A percentile compares a stretch with the other conserved stretches of the same genome.
Conservation (phyloP, 768 basidiomycete species). For the Tulasnella sp. region DNA sequence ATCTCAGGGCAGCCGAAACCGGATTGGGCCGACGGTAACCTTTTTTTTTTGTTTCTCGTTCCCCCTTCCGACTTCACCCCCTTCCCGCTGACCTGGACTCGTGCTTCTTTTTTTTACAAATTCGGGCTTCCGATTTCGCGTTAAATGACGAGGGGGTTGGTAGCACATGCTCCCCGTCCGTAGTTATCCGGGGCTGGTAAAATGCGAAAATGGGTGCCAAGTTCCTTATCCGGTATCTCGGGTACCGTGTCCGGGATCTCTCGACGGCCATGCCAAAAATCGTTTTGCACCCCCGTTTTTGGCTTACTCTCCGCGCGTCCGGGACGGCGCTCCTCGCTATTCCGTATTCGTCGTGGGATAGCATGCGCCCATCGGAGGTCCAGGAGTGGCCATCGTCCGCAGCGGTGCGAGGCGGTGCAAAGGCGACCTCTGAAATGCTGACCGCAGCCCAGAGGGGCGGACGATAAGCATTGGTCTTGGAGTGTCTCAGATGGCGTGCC, state of each 20-base stretch:
- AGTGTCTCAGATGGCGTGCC: not conserved
- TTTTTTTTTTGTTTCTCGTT: not conserved
- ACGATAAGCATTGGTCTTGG: not conserved
- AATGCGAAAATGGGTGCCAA: too few relatives aligned
- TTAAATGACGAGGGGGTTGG: not conserved
- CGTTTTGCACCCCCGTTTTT: not conserved
- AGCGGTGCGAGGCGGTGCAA: not conserved
- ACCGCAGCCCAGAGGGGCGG: not conserved
- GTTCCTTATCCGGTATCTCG: constrained; percentile 10
- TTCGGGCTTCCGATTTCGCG: not conserved
- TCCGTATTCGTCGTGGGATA: not conserved
- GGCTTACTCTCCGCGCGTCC: too few relatives aligned
- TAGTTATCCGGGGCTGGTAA: too few relatives aligned
- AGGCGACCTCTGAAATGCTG: not conserved
- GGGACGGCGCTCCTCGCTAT: too few relatives aligned
- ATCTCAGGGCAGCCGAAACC: not conserved
- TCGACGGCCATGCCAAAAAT: not conserved
- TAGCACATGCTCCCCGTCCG: not conserved
- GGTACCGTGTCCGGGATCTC: not conserved
- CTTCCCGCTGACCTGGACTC: not conserved
- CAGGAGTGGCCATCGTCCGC: not conserved
- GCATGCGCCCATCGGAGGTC: not conserved
- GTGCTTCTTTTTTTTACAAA: not conserved
- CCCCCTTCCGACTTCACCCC: not conserved
- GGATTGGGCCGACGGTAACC: not conserved